phyloP scores from a whole-genome alignment of 2,329 filamentous ascomycete species.

The Botrytis deweyae region DNA sequence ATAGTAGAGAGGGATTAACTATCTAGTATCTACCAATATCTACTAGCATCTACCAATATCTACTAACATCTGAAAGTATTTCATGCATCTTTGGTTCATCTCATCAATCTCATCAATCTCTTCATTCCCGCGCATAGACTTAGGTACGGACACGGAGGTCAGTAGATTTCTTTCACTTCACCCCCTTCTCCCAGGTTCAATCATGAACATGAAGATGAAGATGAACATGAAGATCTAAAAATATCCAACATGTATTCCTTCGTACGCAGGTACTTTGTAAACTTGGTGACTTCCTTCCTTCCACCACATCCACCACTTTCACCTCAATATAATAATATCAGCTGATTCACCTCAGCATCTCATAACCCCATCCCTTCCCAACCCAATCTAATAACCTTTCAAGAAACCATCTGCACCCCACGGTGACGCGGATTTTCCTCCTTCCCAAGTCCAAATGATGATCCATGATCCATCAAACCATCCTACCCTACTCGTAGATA shows the following conservation, averaged over 20 bases:
- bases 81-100: background rate
- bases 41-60: too few relatives aligned
- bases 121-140: background rate
- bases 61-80: too few relatives aligned
- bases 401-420: conserved; percentile 13
- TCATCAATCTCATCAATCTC: background rate
- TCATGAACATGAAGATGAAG: background rate
- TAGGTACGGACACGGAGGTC: too few relatives aligned
- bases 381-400: background rate
- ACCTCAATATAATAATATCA: background rate
- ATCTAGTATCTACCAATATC: too few relatives aligned
- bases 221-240: background rate
- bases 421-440: conserved; percentile 3
- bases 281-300: background rate
- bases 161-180: background rate
- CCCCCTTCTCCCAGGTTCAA: background rate
- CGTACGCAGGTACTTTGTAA: background rate
- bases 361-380: background rate
- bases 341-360: background rate
- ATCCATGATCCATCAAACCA: background rate
- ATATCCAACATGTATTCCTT: background rate
- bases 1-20: too few relatives aligned
- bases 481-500: too few relatives aligned
- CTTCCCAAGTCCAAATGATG: background rate
- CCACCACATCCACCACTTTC: background rate